A percentile compares a stretch with the other conserved stretches of the same genome.
phyloP scores from a whole-genome alignment of 2,329 filamentous ascomycete genomes.

The Aspergillus sp. region DNA sequence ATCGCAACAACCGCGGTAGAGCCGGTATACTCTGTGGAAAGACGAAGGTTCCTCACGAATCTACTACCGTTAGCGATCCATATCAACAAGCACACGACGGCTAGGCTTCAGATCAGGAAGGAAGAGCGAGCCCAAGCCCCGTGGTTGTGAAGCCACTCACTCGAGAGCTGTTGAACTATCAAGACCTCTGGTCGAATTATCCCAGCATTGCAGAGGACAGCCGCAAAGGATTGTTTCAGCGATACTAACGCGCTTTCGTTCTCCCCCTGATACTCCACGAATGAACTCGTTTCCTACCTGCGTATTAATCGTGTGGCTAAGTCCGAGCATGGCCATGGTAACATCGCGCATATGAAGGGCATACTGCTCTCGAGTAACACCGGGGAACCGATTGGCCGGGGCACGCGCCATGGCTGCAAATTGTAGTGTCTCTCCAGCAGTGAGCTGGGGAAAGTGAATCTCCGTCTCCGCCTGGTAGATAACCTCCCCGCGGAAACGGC shows the following conservation, averaged over 20 bases:
- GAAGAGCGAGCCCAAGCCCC: neutral
- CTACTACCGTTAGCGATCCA: slow-evolving; percentile 25
- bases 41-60: slow-evolving; percentile 56
- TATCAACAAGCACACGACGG: neutral
- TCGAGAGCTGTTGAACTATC: slow-evolving; percentile 57
- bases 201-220: slow-evolving; percentile 51
- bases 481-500: slow-evolving; percentile 77
- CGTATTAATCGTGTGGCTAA: slow-evolving; percentile 57
- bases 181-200: slow-evolving; percentile 54
- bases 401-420: slow-evolving; percentile 71
- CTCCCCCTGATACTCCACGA: slow-evolving; percentile 64
- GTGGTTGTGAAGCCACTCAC: neutral
- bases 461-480: slow-evolving; percentile 86
- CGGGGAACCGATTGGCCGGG: slow-evolving; percentile 44
- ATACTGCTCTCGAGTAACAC: slow-evolving; percentile 50
- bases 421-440: slow-evolving; percentile 75
- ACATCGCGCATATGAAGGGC: slow-evolving; percentile 54
- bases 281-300: slow-evolving; percentile 59
- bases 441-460: slow-evolving; percentile 77
- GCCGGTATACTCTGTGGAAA: slow-evolving; percentile 53
- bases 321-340: slow-evolving; percentile 59
- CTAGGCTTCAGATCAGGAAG: neutral
- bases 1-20: slow-evolving; percentile 58
- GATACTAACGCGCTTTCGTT: slow-evolving; percentile 64
- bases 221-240: slow-evolving; percentile 56